Base-by-base conservation (phyloP, 1,284 basidiomycete genomes). In the Ustilago bromivora region DNA sequence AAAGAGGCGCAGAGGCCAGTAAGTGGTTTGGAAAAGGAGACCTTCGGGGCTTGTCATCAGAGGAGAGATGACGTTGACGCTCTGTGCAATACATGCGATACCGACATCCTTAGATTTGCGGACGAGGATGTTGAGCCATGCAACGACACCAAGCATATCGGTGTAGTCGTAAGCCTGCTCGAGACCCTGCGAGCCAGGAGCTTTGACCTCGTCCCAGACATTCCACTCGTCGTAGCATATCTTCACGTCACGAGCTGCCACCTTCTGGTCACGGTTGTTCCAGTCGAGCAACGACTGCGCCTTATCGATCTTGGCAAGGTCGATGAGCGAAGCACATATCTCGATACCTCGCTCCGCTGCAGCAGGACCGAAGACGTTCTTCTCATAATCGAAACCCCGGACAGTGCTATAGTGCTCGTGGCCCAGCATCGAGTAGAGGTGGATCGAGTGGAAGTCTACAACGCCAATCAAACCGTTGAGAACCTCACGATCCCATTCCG, bases 71-170 rank as follows among this genome's bases (percentile, higher is more conserved):
- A 90, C 89, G 74, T 90, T 90, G 59, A 90, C 81, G 36, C 86
- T 89, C 87, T 92, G 91, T 0, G 91, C 90, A 54, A 91, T 89
- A 79, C 91, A 91, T 0, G 91, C 91, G 59, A 91, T 90, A 61
- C 89, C 89, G 52, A 91, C 89, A 32, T 90, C 87, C 76, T 90
- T 89, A 8, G 89, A 89, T 66, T 91, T 90, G 19, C 91, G 87
- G 17, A 91, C 88, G 67, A 92, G 90, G 13, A 91, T 88, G 81
- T 91, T 91, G 71, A 92, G 84, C 90, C 91, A 92, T 1, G 90
- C 88, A 5, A 89, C 89, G 80, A 87, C 87, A 75, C 90, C 90
- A 1, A 91, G 87, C 57, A 90, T 90, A 82, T 92, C 91, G 5
- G 90, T 90, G 38, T 90, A 87, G 74, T 90, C 90, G 82, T 92